phyloP scores from a whole-genome alignment of 495 filamentous ascomycete species.

The Penicillium daleae region DNA sequence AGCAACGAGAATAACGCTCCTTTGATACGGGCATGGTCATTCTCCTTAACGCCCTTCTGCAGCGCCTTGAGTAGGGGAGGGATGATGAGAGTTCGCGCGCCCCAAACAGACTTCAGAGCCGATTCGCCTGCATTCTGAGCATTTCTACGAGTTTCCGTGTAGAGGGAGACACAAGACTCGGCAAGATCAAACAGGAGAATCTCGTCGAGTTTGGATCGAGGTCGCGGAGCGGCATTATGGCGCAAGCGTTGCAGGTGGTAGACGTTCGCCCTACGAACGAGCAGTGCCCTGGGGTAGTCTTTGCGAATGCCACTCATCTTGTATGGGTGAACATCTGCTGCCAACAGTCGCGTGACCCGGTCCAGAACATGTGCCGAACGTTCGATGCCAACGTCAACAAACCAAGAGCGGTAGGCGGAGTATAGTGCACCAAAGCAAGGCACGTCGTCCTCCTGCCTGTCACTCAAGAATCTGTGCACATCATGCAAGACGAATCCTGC shows the following conservation, averaged over 20 bases:
- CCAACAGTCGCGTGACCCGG: constrained; percentile 77
- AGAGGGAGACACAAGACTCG: constrained; percentile 87
- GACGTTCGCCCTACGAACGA: constrained; percentile 87
- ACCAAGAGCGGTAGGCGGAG: constrained; percentile 92
- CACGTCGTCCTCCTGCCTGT: constrained; percentile 93
- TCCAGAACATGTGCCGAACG: constrained; percentile 92
- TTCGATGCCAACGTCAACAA: constrained; percentile 96
- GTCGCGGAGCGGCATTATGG: constrained; percentile 86
- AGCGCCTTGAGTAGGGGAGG: constrained; percentile 80
- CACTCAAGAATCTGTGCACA: constrained; percentile 80
- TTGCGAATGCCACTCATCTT: constrained; percentile 93
- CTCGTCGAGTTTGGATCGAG: constrained; percentile 83
- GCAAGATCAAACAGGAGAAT: constrained; percentile 84
- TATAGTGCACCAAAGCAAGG: constrained; percentile 92
- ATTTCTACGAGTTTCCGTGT: constrained; percentile 91
- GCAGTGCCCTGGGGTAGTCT: constrained; percentile 84
- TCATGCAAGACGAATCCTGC: constrained; percentile 79
- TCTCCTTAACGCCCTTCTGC: constrained; percentile 77
- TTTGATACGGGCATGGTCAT: constrained; percentile 88
- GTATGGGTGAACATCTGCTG: constrained; percentile 85
- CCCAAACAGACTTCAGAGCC: constrained; percentile 88
- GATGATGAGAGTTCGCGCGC: constrained; percentile 83
- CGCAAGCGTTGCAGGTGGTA: constrained; percentile 92
- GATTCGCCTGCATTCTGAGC: constrained; percentile 92
- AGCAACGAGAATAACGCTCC: constrained; percentile 88